Conservation (phyloP, 2,329 filamentous ascomycete species). For the Penicillium sp. region DNA sequence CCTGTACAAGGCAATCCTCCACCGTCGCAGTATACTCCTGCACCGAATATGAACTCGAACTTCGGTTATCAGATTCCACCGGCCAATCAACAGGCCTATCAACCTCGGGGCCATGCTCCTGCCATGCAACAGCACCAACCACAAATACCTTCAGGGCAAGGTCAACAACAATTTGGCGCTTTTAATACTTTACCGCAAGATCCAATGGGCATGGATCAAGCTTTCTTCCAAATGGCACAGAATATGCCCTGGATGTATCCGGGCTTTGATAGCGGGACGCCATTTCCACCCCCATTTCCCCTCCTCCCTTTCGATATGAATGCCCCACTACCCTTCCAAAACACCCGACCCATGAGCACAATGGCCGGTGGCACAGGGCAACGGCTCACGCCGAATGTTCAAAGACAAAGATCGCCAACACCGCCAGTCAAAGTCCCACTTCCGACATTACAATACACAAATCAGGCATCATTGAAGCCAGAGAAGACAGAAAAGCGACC, state of each 20-base stretch:
- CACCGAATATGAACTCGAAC: neutral
- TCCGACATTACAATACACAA: constrained; percentile 62
- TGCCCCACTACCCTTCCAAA: constrained; percentile 13
- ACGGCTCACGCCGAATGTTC: neutral
- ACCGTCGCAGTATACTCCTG: neutral
- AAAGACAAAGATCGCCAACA: constrained; percentile 13
- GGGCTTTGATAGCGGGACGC: neutral
- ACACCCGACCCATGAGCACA: constrained; percentile 19
- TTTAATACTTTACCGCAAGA: constrained; percentile 11
- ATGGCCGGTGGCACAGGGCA: constrained; percentile 5
- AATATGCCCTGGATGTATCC: constrained; percentile 1
- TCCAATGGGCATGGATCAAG: constrained; percentile 5
- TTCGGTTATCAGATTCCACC: neutral
- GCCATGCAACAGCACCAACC: constrained; percentile 1
- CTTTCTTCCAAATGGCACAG: constrained; percentile 8
- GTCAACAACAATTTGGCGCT: constrained; percentile 3
- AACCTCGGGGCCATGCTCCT: neutral
- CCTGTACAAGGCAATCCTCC: neutral
- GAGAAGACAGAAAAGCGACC: constrained; percentile 51
- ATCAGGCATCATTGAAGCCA: constrained; percentile 51
- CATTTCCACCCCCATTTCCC: constrained; percentile 5
- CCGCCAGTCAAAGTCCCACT: constrained; percentile 46
- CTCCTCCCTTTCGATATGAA: constrained; percentile 14
- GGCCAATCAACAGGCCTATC: neutral
- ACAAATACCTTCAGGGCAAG: neutral